phyloP scores from a whole-genome alignment of 2,329 filamentous ascomycete genomes.

The Cryphonectria parasitica region DNA sequence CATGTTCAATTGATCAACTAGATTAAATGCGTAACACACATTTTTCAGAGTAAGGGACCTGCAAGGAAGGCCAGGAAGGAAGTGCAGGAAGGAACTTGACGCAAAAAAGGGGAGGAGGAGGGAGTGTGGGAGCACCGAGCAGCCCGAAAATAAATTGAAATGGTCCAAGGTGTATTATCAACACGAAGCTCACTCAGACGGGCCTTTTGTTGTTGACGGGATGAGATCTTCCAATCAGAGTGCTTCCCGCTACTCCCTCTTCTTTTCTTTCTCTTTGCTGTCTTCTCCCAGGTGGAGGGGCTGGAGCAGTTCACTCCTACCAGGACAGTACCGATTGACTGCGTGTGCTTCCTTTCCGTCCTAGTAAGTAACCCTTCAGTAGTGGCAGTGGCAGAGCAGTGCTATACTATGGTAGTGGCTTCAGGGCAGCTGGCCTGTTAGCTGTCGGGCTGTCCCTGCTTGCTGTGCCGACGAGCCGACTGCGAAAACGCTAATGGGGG shows the following conservation, averaged over 20 bases:
- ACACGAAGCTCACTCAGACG: not conserved
- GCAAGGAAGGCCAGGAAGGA: not conserved
- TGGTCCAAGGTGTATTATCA: not conserved
- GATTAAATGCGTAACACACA: not conserved
- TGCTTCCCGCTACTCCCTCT: slow-evolving; percentile 3
- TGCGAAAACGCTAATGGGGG: not conserved
- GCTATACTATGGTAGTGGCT: too few species aligned
- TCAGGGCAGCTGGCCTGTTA: not conserved
- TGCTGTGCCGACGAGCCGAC: not conserved
- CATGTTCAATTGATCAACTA: not conserved
- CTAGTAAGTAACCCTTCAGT: not conserved
- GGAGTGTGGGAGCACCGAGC: not conserved
- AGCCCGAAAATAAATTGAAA: not conserved
- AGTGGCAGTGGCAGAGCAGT: not conserved
- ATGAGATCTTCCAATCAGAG: not conserved
- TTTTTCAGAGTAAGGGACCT: not conserved
- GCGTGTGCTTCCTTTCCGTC: not conserved
- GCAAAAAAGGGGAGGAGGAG: not conserved
- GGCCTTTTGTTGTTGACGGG: not conserved
- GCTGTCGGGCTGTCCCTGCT: not conserved
- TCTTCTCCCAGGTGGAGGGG: not conserved
- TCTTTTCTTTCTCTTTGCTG: not conserved
- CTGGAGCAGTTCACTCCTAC: slow-evolving; percentile 3
- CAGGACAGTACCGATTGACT: not conserved
- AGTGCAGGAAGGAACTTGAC: not conserved